phyloP scores from a whole-genome alignment of 2,329 filamentous ascomycete genomes.

The Pseudocercospora musae region DNA sequence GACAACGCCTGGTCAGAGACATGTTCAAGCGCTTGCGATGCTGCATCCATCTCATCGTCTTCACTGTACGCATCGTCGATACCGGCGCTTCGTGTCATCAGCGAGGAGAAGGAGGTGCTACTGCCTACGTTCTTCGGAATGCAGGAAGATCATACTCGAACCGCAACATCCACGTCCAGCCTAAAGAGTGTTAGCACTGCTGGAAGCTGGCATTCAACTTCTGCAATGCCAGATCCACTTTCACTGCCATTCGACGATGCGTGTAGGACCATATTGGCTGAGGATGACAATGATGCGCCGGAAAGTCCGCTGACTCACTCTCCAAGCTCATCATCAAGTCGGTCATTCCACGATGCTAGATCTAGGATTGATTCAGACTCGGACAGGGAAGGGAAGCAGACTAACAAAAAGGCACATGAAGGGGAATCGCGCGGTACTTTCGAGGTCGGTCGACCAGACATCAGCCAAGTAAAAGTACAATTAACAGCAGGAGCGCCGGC shows the following conservation, averaged over 20 bases:
- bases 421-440: neutral
- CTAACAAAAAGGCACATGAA: neutral
- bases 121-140: neutral
- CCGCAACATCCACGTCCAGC: neutral
- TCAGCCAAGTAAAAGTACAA: neutral
- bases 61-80: neutral
- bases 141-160: neutral
- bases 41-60: neutral
- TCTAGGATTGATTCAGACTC: neutral
- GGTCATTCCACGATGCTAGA: neutral
- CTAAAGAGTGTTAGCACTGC: neutral
- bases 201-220: neutral
- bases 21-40: neutral
- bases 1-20: neutral
- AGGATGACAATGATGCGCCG: neutral
- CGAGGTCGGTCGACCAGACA: neutral
- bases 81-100: neutral
- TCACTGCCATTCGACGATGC: neutral
- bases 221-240: neutral
- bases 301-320: neutral
- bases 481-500: neutral
- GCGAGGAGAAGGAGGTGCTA: neutral
- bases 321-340: neutral
- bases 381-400: neutral
- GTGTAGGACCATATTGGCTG: neutral